Percentiles rank a stretch among this genome's conserved stretches.
phyloP scores from a whole-genome alignment of 2,329 filamentous ascomycete genomes.

The Venturia oleaginea region DNA sequence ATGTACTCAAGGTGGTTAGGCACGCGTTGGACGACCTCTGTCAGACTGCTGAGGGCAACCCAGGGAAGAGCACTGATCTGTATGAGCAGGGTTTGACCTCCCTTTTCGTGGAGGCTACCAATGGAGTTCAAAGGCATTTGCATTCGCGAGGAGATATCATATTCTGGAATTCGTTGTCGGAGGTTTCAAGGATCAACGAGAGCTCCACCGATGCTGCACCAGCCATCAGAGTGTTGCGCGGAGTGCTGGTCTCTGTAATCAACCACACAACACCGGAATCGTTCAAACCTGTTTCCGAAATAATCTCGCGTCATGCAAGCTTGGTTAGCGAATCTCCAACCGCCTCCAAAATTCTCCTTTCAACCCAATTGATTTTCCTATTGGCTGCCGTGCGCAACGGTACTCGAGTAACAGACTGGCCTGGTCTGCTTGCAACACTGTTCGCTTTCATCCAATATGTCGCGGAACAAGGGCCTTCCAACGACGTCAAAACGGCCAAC shows the following conservation, averaged over 20 bases:
- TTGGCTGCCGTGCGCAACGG: slow-evolving; percentile 76
- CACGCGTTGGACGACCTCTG: slow-evolving; percentile 64
- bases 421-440: slow-evolving; percentile 44
- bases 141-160: slow-evolving; percentile 49
- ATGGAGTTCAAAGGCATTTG: slow-evolving; percentile 49
- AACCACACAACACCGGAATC: slow-evolving; percentile 71
- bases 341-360: background rate
- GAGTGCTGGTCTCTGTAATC: slow-evolving; percentile 69
- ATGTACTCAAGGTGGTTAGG: slow-evolving; percentile 48
- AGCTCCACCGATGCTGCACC: slow-evolving; percentile 20
- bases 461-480: background rate
- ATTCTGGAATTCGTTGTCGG: slow-evolving; percentile 40
- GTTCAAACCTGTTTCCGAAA: slow-evolving; percentile 58
- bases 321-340: background rate
- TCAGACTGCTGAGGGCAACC: slow-evolving; percentile 30
- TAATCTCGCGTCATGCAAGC: slow-evolving; percentile 35
- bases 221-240: slow-evolving; percentile 55
- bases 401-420: slow-evolving; percentile 64
- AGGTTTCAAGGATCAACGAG: slow-evolving; percentile 14
- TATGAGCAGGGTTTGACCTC: slow-evolving; percentile 88
- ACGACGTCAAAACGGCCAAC: slow-evolving; percentile 33
- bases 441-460: slow-evolving; percentile 23
- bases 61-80: slow-evolving; percentile 51
- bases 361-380: slow-evolving; percentile 51
- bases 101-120: slow-evolving; percentile 76